Conservation (phyloP, 139 green algal species). For the Picochlorum sp. region DNA sequence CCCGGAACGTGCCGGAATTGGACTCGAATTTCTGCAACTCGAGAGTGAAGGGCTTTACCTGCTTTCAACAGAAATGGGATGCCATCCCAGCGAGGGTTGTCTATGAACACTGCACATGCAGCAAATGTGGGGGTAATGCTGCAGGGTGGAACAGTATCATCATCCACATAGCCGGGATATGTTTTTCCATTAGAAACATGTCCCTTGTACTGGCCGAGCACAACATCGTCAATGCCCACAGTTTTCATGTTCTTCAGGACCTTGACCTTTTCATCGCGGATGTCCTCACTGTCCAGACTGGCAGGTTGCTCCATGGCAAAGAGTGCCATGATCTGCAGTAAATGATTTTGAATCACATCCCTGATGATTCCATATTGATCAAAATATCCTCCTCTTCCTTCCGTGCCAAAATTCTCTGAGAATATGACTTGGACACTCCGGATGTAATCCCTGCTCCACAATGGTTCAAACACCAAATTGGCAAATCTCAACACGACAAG, state of each 20-base stretch:
- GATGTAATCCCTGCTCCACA: constrained; percentile 95
- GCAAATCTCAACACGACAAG: constrained; percentile 93
- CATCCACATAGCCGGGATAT: constrained; percentile 87
- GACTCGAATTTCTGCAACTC: constrained; percentile 90
- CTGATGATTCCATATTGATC: constrained; percentile 97
- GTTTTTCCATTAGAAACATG: constrained; percentile 17
- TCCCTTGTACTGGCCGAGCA: constrained; percentile 91
- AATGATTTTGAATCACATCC: constrained; percentile 99
- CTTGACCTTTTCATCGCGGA: constrained; percentile 99
- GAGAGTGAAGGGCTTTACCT: constrained; percentile 89
- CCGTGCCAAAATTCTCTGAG: constrained; percentile 95
- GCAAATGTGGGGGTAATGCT: constrained; percentile 92
- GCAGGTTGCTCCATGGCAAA: constrained; percentile 96
- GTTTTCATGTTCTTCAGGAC: constrained; percentile 80
- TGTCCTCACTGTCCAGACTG: constrained; percentile 86
- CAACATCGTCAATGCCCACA: constrained; percentile 83
- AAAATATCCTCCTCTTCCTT: constrained; percentile 97
- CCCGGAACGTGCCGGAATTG: constrained; percentile 95
- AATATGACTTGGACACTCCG: constrained; percentile 97
- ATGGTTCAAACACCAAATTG: constrained; percentile 97
- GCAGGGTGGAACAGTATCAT: constrained; percentile 81
- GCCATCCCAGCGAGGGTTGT: constrained; percentile 96
- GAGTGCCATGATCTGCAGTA: constrained; percentile 93
- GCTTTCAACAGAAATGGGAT: constrained; percentile 99
- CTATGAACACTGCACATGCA: constrained; percentile 82